phyloP scores from a whole-genome alignment of 108 stramenopile species.

The Epithemia pelagica region DNA sequence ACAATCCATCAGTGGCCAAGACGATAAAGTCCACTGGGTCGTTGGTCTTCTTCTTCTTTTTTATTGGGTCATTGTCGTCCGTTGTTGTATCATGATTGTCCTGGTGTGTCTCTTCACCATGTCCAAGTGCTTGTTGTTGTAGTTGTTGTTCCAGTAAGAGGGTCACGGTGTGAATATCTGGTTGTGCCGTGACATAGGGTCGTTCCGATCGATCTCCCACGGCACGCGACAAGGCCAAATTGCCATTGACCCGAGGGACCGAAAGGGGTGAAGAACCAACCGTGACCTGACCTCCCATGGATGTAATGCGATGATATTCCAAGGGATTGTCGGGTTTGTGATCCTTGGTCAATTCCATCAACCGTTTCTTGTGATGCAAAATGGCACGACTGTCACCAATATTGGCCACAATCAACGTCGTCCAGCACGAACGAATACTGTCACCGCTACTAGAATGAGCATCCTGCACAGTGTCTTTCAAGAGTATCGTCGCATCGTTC shows the following conservation, averaged over 20 bases:
- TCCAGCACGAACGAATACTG: background rate
- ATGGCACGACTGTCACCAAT: constrained; percentile 95
- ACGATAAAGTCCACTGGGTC: constrained; percentile 54
- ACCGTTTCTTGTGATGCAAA: constrained; percentile 54
- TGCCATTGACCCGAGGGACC: constrained; percentile 82
- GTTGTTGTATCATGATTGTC: too few relatives aligned
- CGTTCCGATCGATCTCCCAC: constrained; percentile 90
- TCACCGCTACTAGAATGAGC: background rate
- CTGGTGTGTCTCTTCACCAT: too few relatives aligned
- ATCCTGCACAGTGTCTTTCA: background rate
- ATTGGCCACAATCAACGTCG: constrained; percentile 84
- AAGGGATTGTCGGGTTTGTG: constrained; percentile 83
- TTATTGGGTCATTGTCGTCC: constrained; percentile 15
- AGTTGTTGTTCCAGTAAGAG: too few relatives aligned
- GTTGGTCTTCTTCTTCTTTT: constrained; percentile 32
- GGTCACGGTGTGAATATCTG: constrained; percentile 57
- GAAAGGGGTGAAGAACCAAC: background rate
- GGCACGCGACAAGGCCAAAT: constrained; percentile 87
- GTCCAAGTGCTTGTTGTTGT: too few relatives aligned
- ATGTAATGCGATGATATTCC: constrained; percentile 63
- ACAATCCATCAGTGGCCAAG: constrained; percentile 87
- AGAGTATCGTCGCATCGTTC: background rate
- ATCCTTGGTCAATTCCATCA: constrained; percentile 78
- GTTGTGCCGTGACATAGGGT: constrained; percentile 75
- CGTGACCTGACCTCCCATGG: constrained; percentile 63